Base-by-base conservation (phyloP, 805 yeast species). In the Cyberlindnera xishuangbannaensis region DNA sequence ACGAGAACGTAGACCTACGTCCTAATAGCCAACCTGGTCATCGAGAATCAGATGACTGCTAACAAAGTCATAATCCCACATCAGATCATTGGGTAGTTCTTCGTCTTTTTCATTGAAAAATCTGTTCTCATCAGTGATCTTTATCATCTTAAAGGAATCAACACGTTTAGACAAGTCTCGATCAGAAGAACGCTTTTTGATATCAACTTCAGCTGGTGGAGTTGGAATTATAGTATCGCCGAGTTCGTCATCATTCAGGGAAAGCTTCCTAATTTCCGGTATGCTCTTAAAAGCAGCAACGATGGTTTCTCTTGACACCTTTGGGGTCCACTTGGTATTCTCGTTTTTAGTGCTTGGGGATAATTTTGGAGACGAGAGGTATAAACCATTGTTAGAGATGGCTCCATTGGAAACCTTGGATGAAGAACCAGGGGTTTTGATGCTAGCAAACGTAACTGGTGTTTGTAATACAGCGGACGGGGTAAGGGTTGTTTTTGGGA, bases 391-490 rank as follows among this genome's bases (percentile, higher is more conserved):
- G 6, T 37, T 34, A 10, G 39, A 26, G 24, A 30, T 24, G 12
- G 39, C 24, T 18, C 31, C 37, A 6, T 19, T 30, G 20, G 18
- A 20, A 14, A 15, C 18, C 33, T 44, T 48, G 4, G 53, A 23
- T 2, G 49, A 7, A 2, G 57, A 51, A 4, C 22, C 42, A 27
- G 57, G 56, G 5, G 56, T 52, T 33, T 43, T 49, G n/a, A 41
- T 37, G 28, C 41, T 45, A 4, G 56, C 42, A 23, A 52, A 51
- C 1, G 53, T 48, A 37, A 50, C 29, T 3, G 57, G 57, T 1
- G 57, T 52, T 31, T 52, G 57, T 12, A 52, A 24, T 11, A 52
- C 45, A 1, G 57, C 44, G 5, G 56, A 52, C 6, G 57, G 57
- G 1, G 57, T 52, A 19, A 52, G 29, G 11, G 34, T 33, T 4